These are phyloP conservation scores for Vaccinium corymbosum DNA, from an alignment of 148 eudicot genomes.

Conservation along the genomic window DNA sequence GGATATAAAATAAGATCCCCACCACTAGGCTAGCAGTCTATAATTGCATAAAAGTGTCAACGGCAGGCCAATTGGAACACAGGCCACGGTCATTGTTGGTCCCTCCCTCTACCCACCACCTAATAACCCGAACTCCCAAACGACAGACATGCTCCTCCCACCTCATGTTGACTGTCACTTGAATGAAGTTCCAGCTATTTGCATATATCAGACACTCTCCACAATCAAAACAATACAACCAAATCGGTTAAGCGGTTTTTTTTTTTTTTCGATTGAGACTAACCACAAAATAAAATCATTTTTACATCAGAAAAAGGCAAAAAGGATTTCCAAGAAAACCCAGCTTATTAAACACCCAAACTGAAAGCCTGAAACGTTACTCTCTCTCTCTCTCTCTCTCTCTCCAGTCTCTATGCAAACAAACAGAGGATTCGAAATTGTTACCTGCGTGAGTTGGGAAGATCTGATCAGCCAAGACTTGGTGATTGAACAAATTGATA, in stretches of 20 bases:
- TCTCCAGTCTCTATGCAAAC: not conserved
- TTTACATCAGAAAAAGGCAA: not conserved
- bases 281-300: not conserved
- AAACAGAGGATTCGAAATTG: not conserved
- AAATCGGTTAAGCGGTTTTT: not conserved
- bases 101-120: not conserved
- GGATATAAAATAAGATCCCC: not conserved
- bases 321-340: not conserved
- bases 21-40: not conserved
- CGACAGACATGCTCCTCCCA: not conserved
- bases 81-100: not conserved
- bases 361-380: not conserved
- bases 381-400: not conserved
- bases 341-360: not conserved
- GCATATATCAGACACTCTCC: not conserved
- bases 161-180: not conserved
- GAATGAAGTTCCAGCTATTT: not conserved
- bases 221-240: not conserved
- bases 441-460: constrained; percentile 59
- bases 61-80: not conserved
- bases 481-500: constrained; percentile 24
- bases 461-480: constrained; percentile 49
- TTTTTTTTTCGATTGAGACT: not conserved
- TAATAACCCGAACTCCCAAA: not conserved
- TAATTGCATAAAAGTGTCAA: not conserved